These are phyloP conservation scores for Suhomyces sp. DNA, from an alignment of 805 yeast genomes.

Conservation along the genomic window DNA sequence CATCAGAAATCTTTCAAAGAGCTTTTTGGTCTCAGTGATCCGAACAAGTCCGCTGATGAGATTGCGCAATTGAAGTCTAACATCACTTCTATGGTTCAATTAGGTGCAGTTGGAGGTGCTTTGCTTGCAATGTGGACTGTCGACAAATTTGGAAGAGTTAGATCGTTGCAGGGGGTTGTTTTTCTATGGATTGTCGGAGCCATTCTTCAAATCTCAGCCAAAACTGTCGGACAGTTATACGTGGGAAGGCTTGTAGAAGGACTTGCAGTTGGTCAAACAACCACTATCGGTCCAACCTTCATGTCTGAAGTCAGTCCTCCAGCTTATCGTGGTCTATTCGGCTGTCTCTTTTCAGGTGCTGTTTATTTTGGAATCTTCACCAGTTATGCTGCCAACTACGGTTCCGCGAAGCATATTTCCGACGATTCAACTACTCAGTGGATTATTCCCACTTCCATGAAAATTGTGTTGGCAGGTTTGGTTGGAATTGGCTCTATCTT, in stretches of 20 bases:
- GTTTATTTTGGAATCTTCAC: slow-evolving; percentile 54
- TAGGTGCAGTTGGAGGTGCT: slow-evolving; percentile 56
- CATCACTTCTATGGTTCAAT: slow-evolving; percentile 57
- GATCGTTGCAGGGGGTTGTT: slow-evolving; percentile 45
- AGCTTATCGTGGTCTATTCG: slow-evolving; percentile 50
- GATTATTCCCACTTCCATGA: slow-evolving; percentile 50
- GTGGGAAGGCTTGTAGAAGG: slow-evolving; percentile 59
- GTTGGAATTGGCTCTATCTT: slow-evolving; percentile 42
- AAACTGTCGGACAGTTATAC: slow-evolving; percentile 47
- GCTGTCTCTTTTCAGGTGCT: slow-evolving; percentile 54
- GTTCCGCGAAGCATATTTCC: slow-evolving; percentile 46
- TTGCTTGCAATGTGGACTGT: slow-evolving; percentile 46
- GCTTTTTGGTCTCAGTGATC: slow-evolving; percentile 45
- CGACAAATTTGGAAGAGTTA: slow-evolving; percentile 51
- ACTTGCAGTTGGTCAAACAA: slow-evolving; percentile 54
- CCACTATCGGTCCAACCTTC: slow-evolving; percentile 55
- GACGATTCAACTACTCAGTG: slow-evolving; percentile 41
- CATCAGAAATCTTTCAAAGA: slow-evolving; percentile 42
- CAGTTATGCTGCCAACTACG: slow-evolving; percentile 51
- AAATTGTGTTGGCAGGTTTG: slow-evolving; percentile 47
- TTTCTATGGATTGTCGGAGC: slow-evolving; percentile 37
- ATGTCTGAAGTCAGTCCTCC: slow-evolving; percentile 54
- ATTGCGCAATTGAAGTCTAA: slow-evolving; percentile 50
- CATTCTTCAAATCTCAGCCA: slow-evolving; percentile 47
- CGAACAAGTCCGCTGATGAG: slow-evolving; percentile 27